phyloP scores from a whole-genome alignment of 2,329 filamentous ascomycete species.

The Sporothrix pseudoabietina region DNA sequence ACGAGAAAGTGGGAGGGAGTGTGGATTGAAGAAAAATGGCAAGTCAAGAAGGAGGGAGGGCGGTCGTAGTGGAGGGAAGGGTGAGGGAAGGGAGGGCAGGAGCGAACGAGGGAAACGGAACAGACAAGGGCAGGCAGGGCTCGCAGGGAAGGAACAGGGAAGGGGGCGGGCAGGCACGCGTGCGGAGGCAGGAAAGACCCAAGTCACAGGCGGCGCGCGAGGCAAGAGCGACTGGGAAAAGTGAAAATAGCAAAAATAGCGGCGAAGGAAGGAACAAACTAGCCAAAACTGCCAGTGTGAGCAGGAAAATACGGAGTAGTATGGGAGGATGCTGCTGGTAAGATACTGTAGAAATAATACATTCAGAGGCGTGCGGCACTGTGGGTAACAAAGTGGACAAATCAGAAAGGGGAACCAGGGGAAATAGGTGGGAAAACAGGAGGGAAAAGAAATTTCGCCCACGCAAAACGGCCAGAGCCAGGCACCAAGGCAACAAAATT shows the following conservation, averaged over 20 bases:
- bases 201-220: background rate
- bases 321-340: background rate
- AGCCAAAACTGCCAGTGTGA: slow-evolving; percentile 9
- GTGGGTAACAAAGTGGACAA: background rate
- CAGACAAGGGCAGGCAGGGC: slow-evolving; percentile 17
- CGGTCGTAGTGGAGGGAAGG: slow-evolving; percentile 33
- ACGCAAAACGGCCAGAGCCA: background rate
- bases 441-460: slow-evolving; percentile 1
- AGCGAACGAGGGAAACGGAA: slow-evolving; percentile 21
- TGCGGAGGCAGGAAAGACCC: slow-evolving; percentile 9
- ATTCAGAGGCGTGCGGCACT: slow-evolving; percentile 16
- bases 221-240: background rate
- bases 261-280: background rate
- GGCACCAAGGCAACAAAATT: slow-evolving; percentile 9
- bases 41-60: slow-evolving; percentile 32
- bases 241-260: background rate
- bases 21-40: slow-evolving; percentile 34
- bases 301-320: background rate
- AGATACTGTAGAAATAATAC: too few species aligned
- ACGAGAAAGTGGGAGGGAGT: slow-evolving; percentile 35
- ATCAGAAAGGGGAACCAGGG: background rate
- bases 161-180: background rate
- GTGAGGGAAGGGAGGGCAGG: slow-evolving; percentile 24
- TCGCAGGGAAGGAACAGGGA: background rate
- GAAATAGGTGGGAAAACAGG: background rate